Evolutionary conservation across 1,284 basidiomycete species (phyloP).

Genomic region (Psilocybe mexicana): DNA sequence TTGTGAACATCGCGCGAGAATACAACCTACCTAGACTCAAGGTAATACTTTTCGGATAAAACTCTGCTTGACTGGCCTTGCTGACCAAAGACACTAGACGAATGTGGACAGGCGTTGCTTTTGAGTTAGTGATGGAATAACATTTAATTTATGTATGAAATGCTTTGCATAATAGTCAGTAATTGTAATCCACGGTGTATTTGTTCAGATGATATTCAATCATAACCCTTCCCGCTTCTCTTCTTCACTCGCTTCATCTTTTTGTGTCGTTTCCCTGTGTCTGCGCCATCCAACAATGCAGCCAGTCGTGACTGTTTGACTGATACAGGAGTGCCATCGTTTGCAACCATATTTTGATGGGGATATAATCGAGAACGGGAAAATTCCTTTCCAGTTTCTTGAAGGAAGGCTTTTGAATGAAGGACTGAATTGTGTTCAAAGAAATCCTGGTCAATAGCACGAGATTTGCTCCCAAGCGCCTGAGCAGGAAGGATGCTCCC

Average conservation of each 20-base stretch:
- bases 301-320: constrained; percentile 49
- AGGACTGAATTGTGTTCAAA: constrained; percentile 58
- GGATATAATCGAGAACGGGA: constrained; percentile 69
- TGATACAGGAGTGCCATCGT: constrained; percentile 69
- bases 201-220: constrained; percentile 31
- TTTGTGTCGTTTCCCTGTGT: constrained; percentile 85
- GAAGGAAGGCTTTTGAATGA: constrained; percentile 61
- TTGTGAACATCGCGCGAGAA: constrained; percentile 79
- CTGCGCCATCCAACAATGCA: constrained; percentile 47
- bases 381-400: constrained; percentile 59
- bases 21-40: constrained; percentile 68
- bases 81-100: constrained; percentile 35
- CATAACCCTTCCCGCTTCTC: constrained; percentile 89
- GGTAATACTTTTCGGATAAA: constrained; percentile 37
- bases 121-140: constrained; percentile 40
- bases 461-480: constrained; percentile 52
- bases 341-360: constrained; percentile 77
- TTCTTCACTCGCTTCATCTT: constrained; percentile 83
- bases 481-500: constrained; percentile 30
- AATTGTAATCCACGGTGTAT: no score
- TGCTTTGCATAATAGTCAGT: no score
- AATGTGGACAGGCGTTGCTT: constrained; percentile 53
- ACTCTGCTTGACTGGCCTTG: neutral
- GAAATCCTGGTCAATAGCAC: constrained; percentile 82
- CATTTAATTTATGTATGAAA: neutral